phyloP scores from a whole-genome alignment of 148 eudicot genomes.

The Spergularia bocconei region DNA sequence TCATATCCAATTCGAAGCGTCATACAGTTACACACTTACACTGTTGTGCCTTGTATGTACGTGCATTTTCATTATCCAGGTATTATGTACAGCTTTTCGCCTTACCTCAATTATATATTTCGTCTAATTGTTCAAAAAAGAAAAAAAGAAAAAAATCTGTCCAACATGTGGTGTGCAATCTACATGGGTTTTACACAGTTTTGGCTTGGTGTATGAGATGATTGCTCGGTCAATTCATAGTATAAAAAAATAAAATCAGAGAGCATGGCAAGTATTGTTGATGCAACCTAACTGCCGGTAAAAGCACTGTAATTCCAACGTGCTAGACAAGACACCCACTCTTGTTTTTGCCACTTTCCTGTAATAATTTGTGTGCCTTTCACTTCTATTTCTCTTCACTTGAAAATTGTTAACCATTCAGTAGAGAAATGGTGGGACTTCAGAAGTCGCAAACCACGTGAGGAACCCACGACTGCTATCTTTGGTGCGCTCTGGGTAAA shows the following conservation, averaged over 20 bases:
- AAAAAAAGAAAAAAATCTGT: conserved; percentile 1
- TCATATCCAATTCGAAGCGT: background rate
- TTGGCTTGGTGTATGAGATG: conserved; percentile 11
- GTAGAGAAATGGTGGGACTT: conserved; percentile 1
- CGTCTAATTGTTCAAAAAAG: background rate
- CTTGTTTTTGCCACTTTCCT: conserved; percentile 9
- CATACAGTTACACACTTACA: background rate
- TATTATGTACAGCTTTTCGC: conserved; percentile 6
- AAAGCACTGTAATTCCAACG: conserved; percentile 21
- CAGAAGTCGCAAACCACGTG: conserved; percentile 9
- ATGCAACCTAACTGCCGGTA: conserved; percentile 29
- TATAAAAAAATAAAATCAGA: background rate
- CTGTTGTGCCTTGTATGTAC: background rate
- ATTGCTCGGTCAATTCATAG: conserved; percentile 15
- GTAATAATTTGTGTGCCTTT: background rate
- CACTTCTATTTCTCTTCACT: background rate
- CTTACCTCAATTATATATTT: background rate
- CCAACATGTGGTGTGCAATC: conserved; percentile 23
- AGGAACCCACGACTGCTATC: background rate
- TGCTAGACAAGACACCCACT: conserved; percentile 14
- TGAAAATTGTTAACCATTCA: background rate
- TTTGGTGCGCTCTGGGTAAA: background rate
- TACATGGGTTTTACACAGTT: conserved; percentile 16
- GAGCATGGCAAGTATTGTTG: conserved; percentile 22
- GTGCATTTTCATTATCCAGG: background rate